A percentile compares a stretch with the other conserved stretches of the same genome.
Evolutionary conservation across 1,284 basidiomycete species (phyloP).

Genomic region (Irpex sp.): DNA sequence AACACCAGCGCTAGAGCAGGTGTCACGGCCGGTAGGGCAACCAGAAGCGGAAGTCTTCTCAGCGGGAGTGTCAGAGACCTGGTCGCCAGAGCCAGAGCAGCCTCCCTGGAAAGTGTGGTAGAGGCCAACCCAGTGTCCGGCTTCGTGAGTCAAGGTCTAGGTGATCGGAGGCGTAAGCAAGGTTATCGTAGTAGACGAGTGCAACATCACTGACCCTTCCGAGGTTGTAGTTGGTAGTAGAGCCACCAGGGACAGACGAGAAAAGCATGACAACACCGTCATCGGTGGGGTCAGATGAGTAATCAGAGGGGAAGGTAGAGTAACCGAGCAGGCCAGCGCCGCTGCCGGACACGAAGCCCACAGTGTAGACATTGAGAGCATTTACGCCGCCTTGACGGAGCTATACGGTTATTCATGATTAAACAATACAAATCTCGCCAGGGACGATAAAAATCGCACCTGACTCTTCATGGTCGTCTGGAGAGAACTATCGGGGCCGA

Average conservation of each 20-base stretch:
- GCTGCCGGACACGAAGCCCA: conserved; percentile 29
- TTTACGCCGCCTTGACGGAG: conserved; percentile 40
- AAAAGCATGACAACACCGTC: conserved; percentile 50
- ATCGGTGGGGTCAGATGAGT: conserved; percentile 34
- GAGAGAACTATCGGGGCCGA: conserved; percentile 32
- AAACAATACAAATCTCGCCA: too few species aligned
- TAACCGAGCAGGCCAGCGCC: conserved; percentile 45
- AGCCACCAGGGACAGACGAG: conserved; percentile 49
- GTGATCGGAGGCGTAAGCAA: neutral
- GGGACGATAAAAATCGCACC: neutral
- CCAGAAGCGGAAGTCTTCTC: conserved; percentile 42
- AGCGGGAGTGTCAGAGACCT: conserved; percentile 47
- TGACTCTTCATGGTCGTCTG: conserved; percentile 49
- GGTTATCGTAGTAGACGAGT: too few species aligned
- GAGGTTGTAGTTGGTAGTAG: conserved; percentile 40
- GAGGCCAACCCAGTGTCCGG: conserved; percentile 54
- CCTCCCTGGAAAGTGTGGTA: conserved; percentile 62
- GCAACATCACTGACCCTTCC: conserved; percentile 27
- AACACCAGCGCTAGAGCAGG: conserved; percentile 38
- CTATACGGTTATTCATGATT: neutral
- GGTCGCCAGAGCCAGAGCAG: conserved; percentile 44
- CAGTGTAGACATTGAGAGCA: conserved; percentile 50
- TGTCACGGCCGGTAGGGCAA: conserved; percentile 45
- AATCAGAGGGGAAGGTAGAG: conserved; percentile 45
- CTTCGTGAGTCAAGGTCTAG: conserved; percentile 53